A percentile compares a stretch with the other conserved stretches of the same genome.
phyloP scores from a whole-genome alignment of 2,329 filamentous ascomycete genomes.

The Aspergillus fijiensis region DNA sequence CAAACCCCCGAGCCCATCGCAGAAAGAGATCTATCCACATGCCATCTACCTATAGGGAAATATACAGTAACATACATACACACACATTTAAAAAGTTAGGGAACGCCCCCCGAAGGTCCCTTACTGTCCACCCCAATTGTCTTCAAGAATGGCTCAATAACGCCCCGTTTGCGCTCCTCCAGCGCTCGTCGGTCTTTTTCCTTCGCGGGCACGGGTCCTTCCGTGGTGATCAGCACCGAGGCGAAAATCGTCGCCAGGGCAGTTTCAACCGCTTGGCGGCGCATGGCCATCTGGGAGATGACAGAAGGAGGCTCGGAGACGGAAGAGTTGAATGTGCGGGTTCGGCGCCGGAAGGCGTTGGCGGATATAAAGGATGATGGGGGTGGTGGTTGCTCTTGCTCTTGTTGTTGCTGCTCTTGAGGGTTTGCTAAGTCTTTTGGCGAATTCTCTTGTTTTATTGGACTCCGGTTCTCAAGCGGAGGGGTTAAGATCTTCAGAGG shows the following conservation, averaged over 20 bases:
- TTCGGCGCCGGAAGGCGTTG: conserved; percentile 32
- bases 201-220: conserved; percentile 38
- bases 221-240: conserved; percentile 58
- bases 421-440: neutral
- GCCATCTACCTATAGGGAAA: neutral
- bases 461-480: conserved; percentile 5
- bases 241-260: conserved; percentile 67
- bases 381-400: conserved; percentile 11
- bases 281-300: conserved; percentile 50
- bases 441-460: conserved; percentile 12
- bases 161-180: conserved; percentile 63
- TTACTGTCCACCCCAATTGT: conserved; percentile 36
- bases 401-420: neutral
- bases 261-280: conserved; percentile 59
- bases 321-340: conserved; percentile 26
- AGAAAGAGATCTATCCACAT: neutral
- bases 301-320: conserved; percentile 32
- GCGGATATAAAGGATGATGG: conserved; percentile 30
- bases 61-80: neutral
- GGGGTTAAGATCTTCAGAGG: conserved; percentile 9
- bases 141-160: conserved; percentile 70
- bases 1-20: no score
- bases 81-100: conserved; percentile 1
- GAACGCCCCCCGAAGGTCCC: conserved; percentile 33
- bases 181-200: conserved; percentile 60